These are phyloP conservation scores for Pythium dissotocum DNA, from an alignment of 352 stramenopile genomes.

Conservation along the genomic window DNA sequence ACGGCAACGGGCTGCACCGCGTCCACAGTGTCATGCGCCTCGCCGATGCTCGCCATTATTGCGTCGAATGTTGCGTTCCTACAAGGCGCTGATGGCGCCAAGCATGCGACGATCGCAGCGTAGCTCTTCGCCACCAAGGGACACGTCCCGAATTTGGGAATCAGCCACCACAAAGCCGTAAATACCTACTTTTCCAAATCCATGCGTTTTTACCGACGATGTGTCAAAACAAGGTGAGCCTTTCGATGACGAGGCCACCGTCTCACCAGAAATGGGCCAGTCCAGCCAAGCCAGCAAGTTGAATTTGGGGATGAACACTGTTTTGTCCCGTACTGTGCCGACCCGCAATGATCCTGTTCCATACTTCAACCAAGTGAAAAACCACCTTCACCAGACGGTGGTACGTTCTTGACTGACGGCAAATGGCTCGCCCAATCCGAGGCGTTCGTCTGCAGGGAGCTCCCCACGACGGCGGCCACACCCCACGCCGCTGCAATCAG, in stretches of 20 bases:
- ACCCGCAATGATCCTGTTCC: neutral
- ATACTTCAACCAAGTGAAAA: constrained; percentile 36
- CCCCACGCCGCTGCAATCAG: neutral
- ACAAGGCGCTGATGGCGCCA: neutral
- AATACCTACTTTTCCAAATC: neutral
- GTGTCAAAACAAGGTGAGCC: neutral
- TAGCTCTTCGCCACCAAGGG: neutral
- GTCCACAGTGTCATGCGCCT: neutral
- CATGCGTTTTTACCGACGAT: neutral
- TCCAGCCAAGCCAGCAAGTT: constrained; percentile 3
- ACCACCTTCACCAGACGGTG: neutral
- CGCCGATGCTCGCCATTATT: constrained; percentile 12
- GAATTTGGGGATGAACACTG: constrained; percentile 20
- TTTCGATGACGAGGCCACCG: constrained; percentile 7
- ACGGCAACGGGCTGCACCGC: neutral
- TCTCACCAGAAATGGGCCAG: neutral
- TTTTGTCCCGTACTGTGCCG: constrained; percentile 24
- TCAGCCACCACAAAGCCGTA: neutral
- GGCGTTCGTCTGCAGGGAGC: constrained; percentile 23
- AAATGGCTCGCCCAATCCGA: constrained; percentile 14
- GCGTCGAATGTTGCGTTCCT: neutral
- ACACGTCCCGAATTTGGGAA: constrained; percentile 7
- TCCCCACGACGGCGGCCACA: neutral
- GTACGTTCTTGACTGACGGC: constrained; percentile 10
- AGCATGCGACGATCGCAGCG: neutral